Evolutionary conservation across 169 alveolate species (phyloP), one percentile per base, ranked within the genome.

Genomic region (Cryptosporidium andersoni): DNA sequence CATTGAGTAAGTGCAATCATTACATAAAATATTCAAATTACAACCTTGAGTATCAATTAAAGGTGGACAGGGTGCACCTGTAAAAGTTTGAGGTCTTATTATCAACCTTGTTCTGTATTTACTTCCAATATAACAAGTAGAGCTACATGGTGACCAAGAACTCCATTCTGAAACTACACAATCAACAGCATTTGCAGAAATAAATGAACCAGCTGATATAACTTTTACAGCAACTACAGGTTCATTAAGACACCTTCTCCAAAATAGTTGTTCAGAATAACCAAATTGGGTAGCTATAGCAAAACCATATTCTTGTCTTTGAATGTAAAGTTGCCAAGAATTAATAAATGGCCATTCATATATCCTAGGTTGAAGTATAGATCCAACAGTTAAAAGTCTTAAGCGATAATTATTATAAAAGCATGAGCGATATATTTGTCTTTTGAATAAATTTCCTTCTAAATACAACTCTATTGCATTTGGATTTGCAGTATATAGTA

Each of bases 81-180:
- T 60, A 74, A 74, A 74, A 40, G 85, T 58, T 12, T 66, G 64
- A 9, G 85, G 74, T 37, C 85, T 53, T 39, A 74, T 7, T 3
- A 74, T 55, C 45, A 74, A 60, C 48, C 85, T 74, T 6, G 68
- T 74, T 56, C 85, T 74, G n/a, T 66, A 74, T 60, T 68, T 74
- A 3, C 74, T 74, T 37, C 85, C 85, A 3, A 53, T 60, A 11
- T 74, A 62, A 40, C 85, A 74, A 5, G 56, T 74, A 12, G 85
- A 74, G 56, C 85, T 74, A 34, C 85, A 74, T 60, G 55, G 85
- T 3, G 85, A 74, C 85, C 85, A 74, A 14, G 85, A 6, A 25
- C 74, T 74, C 85, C 85, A 74, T 49, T 74, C 85, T 42, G 85
- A 74, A 14, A 74, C 85, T 1, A 74, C 60, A 48, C 85, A 74